Conservation (phyloP, 306 rosid genomes). For the Acacia acuminata region DNA sequence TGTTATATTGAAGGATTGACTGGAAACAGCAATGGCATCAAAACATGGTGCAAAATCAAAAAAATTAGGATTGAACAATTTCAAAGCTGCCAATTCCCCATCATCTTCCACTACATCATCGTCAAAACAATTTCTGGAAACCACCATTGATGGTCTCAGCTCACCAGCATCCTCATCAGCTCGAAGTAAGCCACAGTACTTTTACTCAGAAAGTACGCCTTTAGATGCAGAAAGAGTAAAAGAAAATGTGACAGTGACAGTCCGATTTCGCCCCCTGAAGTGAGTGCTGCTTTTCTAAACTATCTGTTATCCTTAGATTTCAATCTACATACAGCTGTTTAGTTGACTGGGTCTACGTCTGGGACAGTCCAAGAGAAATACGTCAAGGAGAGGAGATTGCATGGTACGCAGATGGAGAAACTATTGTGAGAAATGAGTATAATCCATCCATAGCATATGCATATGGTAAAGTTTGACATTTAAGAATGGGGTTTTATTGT, state of each 20-base stretch:
- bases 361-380: slow-evolving; percentile 79
- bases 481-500: slow-evolving; percentile 22
- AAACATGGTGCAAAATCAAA: slow-evolving; percentile 61
- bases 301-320: slow-evolving; percentile 4
- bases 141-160: slow-evolving; percentile 63
- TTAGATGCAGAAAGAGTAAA: slow-evolving; percentile 54
- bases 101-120: slow-evolving; percentile 87
- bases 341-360: slow-evolving; percentile 38
- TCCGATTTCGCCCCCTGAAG: slow-evolving; percentile 95
- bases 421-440: slow-evolving; percentile 86
- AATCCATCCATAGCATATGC: slow-evolving; percentile 95
- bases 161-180: slow-evolving; percentile 95
- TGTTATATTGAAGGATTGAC: slow-evolving; percentile 49
- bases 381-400: slow-evolving; percentile 98
- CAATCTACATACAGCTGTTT: slow-evolving; percentile 18
- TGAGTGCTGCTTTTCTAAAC: slow-evolving; percentile 27
- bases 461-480: slow-evolving; percentile 60
- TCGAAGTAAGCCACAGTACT: slow-evolving; percentile 76
- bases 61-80: slow-evolving; percentile 44
- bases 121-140: slow-evolving; percentile 72
- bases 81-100: slow-evolving; percentile 69
- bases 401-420: slow-evolving; percentile 99
- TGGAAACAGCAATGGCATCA: slow-evolving; percentile 65
- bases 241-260: slow-evolving; percentile 97
- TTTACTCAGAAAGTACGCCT: slow-evolving; percentile 55